phyloP scores from a whole-genome alignment of 2,329 filamentous ascomycete species.

The Aspergillus hiratsukae region DNA sequence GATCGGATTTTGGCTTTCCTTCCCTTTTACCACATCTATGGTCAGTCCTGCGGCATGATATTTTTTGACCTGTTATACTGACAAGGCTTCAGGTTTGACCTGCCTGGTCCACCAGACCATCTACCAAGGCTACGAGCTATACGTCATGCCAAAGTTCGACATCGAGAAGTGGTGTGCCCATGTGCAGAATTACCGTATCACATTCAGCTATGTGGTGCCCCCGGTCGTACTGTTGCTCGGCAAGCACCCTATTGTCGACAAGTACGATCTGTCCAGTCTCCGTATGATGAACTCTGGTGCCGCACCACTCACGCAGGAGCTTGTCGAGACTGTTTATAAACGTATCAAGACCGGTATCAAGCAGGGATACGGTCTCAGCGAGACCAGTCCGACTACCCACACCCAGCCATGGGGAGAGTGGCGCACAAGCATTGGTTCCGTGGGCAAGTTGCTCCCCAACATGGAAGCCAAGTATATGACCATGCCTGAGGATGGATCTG shows the following conservation, averaged over 20 bases:
- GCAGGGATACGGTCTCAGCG: slow-evolving; percentile 87
- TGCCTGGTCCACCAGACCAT: slow-evolving; percentile 66
- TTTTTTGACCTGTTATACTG: not conserved
- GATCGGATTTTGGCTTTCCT: slow-evolving; percentile 75
- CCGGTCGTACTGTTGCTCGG: slow-evolving; percentile 76
- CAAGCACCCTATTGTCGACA: slow-evolving; percentile 71
- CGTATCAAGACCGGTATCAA: slow-evolving; percentile 76
- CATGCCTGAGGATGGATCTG: slow-evolving; percentile 46
- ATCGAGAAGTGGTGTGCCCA: slow-evolving; percentile 71
- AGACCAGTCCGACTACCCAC: slow-evolving; percentile 77
- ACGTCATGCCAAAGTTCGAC: slow-evolving; percentile 77
- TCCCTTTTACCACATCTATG: slow-evolving; percentile 91
- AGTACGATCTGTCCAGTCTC: slow-evolving; percentile 74
- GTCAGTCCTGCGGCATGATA: slow-evolving; percentile 38
- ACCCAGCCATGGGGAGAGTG: slow-evolving; percentile 72
- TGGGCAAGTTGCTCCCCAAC: slow-evolving; percentile 73
- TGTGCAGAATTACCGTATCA: slow-evolving; percentile 70
- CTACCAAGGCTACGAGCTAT: slow-evolving; percentile 60
- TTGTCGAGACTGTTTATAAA: slow-evolving; percentile 70
- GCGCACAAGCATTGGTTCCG: slow-evolving; percentile 69
- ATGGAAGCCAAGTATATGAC: slow-evolving; percentile 76
- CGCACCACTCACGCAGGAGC: slow-evolving; percentile 74
- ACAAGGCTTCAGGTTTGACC: slow-evolving; percentile 53
- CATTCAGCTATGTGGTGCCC: slow-evolving; percentile 76
- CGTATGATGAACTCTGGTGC: slow-evolving; percentile 85